These are phyloP conservation scores for Elsinoe necatrix DNA, from an alignment of 2,329 filamentous ascomycete species.

Conservation along the genomic window DNA sequence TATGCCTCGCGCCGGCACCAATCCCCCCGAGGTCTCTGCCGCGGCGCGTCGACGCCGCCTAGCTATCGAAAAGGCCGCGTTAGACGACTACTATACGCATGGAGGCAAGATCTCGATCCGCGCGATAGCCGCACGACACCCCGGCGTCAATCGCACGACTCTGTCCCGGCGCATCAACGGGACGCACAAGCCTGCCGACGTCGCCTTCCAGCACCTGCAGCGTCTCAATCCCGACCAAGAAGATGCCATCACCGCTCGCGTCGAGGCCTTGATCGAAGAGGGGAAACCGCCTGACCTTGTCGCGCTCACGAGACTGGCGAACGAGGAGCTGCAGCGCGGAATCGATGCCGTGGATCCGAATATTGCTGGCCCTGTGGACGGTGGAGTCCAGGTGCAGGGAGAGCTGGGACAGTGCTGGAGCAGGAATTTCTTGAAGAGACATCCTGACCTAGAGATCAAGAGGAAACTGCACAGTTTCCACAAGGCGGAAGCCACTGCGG, in stretches of 20 bases:
- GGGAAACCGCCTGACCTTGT: not conserved
- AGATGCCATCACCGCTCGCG: not conserved
- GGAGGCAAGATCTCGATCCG: constrained; percentile 10
- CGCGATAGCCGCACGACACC: constrained; percentile 3
- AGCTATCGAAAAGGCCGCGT: constrained; percentile 8
- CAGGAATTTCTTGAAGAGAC: constrained; percentile 10
- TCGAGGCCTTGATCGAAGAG: constrained; percentile 8
- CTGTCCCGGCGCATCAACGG: constrained; percentile 10
- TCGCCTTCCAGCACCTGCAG: constrained; percentile 7
- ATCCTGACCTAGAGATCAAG: constrained; percentile 9
- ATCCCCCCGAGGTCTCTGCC: constrained; percentile 1
- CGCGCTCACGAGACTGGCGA: not conserved
- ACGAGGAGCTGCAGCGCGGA: constrained; percentile 7
- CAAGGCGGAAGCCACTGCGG: constrained; percentile 9
- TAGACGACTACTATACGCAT: constrained; percentile 10
- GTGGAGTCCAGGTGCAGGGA: not conserved
- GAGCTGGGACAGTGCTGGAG: constrained; percentile 9
- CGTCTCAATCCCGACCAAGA: constrained; percentile 8
- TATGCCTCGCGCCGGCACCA: constrained; percentile 13
- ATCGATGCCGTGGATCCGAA: constrained; percentile 1
- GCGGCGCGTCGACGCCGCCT: not conserved
- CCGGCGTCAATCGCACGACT: constrained; percentile 7
- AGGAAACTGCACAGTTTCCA: constrained; percentile 10
- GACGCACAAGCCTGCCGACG: not conserved
- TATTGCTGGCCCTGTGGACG: not conserved